phyloP scores from a whole-genome alignment of 352 stramenopile genomes.

The Phytophthora capsici region DNA sequence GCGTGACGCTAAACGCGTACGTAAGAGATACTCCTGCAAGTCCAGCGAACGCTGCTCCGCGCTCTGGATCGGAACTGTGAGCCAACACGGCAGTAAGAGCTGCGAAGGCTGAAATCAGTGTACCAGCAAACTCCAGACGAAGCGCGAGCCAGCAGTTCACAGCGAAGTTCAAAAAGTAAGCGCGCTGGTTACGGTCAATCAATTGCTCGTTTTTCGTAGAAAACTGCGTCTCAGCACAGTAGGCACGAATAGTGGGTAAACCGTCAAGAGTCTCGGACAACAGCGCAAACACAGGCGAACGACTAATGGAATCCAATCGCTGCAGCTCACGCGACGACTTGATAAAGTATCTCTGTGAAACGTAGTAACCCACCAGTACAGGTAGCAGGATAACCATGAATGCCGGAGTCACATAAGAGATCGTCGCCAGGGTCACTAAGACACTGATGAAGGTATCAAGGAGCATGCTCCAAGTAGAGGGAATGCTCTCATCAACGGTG shows the following conservation, averaged over 20 bases:
- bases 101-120: slow-evolving; percentile 63
- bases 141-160: slow-evolving; percentile 83
- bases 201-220: slow-evolving; percentile 56
- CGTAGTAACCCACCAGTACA: slow-evolving; percentile 67
- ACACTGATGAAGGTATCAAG: slow-evolving; percentile 79
- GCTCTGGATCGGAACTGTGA: slow-evolving; percentile 46
- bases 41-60: slow-evolving; percentile 56
- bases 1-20: slow-evolving; percentile 83
- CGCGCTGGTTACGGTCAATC: slow-evolving; percentile 72
- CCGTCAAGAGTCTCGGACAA: slow-evolving; percentile 95
- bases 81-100: slow-evolving; percentile 61
- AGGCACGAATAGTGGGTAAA: slow-evolving; percentile 94
- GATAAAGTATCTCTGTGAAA: slow-evolving; percentile 94
- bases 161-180: slow-evolving; percentile 77
- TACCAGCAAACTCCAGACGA: slow-evolving; percentile 76
- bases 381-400: slow-evolving; percentile 84
- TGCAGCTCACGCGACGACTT: slow-evolving; percentile 93
- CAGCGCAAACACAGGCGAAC: slow-evolving; percentile 95
- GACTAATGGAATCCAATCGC: slow-evolving; percentile 94
- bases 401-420: slow-evolving; percentile 73
- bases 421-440: slow-evolving; percentile 62
- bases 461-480: slow-evolving; percentile 69
- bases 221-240: slow-evolving; percentile 59
- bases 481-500: slow-evolving; percentile 77
- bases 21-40: slow-evolving; percentile 75